These are phyloP conservation scores for Fusarium duplospermum DNA, from an alignment of 2,329 filamentous ascomycete genomes.

Conservation along the genomic window DNA sequence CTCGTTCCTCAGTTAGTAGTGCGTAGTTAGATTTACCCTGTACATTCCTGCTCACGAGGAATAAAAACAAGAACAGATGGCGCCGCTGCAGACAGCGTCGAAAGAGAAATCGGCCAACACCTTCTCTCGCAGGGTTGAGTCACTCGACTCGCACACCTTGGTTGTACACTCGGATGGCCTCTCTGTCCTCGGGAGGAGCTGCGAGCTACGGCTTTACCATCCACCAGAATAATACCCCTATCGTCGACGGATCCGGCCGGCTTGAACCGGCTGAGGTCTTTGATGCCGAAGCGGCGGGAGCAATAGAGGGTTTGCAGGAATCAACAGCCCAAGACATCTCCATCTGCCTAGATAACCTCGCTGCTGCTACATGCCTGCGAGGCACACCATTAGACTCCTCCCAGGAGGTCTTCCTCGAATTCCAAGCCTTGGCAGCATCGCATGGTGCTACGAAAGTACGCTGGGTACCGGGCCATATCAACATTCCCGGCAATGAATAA, in stretches of 20 bases:
- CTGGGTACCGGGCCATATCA: background rate
- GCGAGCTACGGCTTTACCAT: background rate
- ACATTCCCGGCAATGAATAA: background rate
- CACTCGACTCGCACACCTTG: background rate
- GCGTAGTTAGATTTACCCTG: no score
- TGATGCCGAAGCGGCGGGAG: slow-evolving; percentile 23
- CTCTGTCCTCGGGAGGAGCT: background rate
- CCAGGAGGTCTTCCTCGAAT: slow-evolving; percentile 24
- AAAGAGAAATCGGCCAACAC: background rate
- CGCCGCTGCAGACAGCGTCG: background rate
- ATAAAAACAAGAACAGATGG: no score
- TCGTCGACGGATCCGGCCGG: background rate
- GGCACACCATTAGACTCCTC: slow-evolving; percentile 27
- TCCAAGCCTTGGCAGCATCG: slow-evolving; percentile 2
- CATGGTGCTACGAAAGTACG: background rate
- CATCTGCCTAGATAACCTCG: slow-evolving; percentile 30
- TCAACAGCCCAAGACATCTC: slow-evolving; percentile 9
- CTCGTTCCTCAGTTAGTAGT: no score
- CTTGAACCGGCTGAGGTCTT: slow-evolving; percentile 24
- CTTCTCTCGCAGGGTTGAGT: background rate
- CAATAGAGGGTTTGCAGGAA: slow-evolving; percentile 8
- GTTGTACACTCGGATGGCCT: background rate
- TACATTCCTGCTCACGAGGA: no score
- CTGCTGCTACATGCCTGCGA: slow-evolving; percentile 18
- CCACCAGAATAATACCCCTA: background rate